Conservation (phyloP, 768 basidiomycete genomes). For the Tulasnella sp. region DNA sequence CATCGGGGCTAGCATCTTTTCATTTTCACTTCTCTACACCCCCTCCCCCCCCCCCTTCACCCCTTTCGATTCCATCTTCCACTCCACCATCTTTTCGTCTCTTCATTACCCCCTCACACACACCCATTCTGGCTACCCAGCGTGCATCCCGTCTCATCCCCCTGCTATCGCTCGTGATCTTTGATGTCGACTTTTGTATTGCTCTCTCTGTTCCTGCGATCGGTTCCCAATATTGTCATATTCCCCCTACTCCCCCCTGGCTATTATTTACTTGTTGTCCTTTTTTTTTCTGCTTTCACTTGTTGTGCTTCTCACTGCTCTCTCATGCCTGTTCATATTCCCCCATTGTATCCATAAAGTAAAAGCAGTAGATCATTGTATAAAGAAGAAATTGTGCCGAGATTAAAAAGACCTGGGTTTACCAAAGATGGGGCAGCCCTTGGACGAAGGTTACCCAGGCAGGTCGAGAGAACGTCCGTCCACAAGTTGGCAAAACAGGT, state of each 20-base stretch:
- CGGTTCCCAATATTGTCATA: neutral
- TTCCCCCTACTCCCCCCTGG: neutral
- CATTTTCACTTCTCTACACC: neutral
- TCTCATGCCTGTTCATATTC: neutral
- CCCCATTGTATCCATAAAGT: neutral
- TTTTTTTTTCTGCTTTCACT: neutral
- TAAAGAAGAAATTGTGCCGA: constrained; percentile 2
- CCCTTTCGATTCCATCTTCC: neutral
- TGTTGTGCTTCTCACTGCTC: neutral
- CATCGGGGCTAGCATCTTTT: neutral
- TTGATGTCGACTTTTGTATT: neutral
- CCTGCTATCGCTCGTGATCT: neutral
- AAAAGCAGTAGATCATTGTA: neutral
- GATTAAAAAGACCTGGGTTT: neutral
- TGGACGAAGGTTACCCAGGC: neutral
- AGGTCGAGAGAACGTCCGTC: neutral
- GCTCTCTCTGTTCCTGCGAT: neutral
- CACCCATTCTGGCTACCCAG: neutral
- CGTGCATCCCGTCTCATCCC: neutral
- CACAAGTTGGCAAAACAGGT: neutral
- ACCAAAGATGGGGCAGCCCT: neutral
- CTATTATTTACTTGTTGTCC: neutral
- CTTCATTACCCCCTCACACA: neutral
- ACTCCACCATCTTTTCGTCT: neutral
- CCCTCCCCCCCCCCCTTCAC: neutral